Conservation (phyloP, 164 flowering plant genomes). For the Litsea cubeba region DNA sequence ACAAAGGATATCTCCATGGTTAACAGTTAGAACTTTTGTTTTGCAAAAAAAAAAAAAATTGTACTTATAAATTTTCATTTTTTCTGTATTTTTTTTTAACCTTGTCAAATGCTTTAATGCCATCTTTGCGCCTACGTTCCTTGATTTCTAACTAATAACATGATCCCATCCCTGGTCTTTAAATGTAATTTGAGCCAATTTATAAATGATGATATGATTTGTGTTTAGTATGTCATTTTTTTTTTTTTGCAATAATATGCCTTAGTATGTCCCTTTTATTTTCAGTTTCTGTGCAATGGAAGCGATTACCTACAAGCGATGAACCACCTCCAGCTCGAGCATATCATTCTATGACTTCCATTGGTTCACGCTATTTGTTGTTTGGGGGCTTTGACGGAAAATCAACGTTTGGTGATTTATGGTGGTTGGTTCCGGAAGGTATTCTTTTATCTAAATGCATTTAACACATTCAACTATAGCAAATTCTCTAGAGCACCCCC, state of each 20-base stretch:
- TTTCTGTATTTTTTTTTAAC: no score
- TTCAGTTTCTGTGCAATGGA: conserved; percentile 94
- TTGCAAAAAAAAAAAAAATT: no score
- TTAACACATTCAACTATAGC: neutral
- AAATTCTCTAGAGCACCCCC: neutral
- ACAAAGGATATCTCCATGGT: no score
- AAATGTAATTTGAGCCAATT: neutral
- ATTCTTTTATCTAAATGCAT: conserved; percentile 5
- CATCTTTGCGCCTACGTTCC: no score
- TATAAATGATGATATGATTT: neutral
- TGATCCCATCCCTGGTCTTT: no score
- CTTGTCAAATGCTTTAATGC: no score
- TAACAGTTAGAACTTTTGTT: no score
- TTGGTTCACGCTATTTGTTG: conserved; percentile 77
- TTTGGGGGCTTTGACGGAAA: conserved; percentile 99
- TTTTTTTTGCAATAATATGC: no score
- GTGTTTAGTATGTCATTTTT: neutral
- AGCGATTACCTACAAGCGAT: conserved; percentile 65
- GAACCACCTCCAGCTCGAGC: conserved; percentile 94
- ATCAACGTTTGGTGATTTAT: conserved; percentile 76
- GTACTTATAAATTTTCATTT: no score
- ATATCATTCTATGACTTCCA: conserved; percentile 77
- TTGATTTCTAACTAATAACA: no score
- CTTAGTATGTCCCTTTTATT: no score
- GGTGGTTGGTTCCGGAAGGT: conserved; percentile 99